Conservation (phyloP, 1,284 basidiomycete genomes). For the Trametes pubescens region DNA sequence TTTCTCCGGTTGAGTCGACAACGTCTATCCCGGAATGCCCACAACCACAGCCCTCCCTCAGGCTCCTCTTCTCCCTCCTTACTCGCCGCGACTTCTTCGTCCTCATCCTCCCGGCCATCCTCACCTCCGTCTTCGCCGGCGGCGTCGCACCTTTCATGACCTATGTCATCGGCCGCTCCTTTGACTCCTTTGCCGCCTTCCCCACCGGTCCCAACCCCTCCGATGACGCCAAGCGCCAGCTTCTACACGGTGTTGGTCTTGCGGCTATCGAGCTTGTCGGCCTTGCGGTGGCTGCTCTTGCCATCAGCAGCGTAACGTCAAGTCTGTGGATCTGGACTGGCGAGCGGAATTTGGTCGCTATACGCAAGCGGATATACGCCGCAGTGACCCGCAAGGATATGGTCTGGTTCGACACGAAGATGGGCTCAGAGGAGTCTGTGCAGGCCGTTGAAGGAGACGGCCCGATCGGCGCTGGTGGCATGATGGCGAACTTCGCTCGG, state of each 20-base stretch:
- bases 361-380: conserved; percentile 76
- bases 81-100: conserved; percentile 60
- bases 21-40: conserved; percentile 40
- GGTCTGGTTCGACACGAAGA: conserved; percentile 88
- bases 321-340: conserved; percentile 90
- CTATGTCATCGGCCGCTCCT: conserved; percentile 85
- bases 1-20: conserved; percentile 32
- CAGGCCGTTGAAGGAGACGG: conserved; percentile 58
- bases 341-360: conserved; percentile 78
- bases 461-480: conserved; percentile 84
- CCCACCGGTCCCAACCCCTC: conserved; percentile 56
- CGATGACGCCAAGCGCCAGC: conserved; percentile 56
- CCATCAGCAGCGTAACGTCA: conserved; percentile 79
- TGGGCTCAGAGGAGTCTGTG: conserved; percentile 67
- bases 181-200: conserved; percentile 78
- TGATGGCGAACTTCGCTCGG: conserved; percentile 95
- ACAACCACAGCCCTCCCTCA: conserved; percentile 56
- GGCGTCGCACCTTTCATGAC: conserved; percentile 95
- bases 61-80: conserved; percentile 74
- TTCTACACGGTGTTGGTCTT: conserved; percentile 67
- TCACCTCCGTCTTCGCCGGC: conserved; percentile 75
- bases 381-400: conserved; percentile 79
- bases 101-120: conserved; percentile 77
- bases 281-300: conserved; percentile 74
- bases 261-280: conserved; percentile 76